These are phyloP conservation scores for Termitomyces sp. DNA, from an alignment of 768 basidiomycete genomes.

Conservation along the genomic window DNA sequence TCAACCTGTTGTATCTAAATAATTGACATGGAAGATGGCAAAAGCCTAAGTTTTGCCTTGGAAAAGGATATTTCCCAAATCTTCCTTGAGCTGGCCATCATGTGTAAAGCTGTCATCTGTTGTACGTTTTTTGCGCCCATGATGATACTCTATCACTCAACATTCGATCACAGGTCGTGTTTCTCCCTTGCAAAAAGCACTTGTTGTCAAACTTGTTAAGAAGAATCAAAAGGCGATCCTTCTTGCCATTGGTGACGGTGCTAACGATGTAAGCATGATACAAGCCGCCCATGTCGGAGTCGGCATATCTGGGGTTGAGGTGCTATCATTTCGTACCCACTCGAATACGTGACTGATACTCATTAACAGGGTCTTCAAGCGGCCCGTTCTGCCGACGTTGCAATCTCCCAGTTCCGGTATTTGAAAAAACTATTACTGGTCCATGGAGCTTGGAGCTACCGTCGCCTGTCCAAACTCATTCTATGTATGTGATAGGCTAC, in stretches of 20 bases:
- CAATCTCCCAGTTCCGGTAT: slow-evolving; percentile 96
- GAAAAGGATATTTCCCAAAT: slow-evolving; percentile 88
- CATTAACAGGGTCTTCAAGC: slow-evolving; percentile 84
- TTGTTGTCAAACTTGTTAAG: slow-evolving; percentile 98
- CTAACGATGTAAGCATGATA: slow-evolving; percentile 99
- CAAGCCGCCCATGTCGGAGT: slow-evolving; percentile 98
- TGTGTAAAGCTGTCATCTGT: slow-evolving; percentile 99
- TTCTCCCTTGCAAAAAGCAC: slow-evolving; percentile 94
- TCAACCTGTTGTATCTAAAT: slow-evolving; percentile 4
- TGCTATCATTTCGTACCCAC: slow-evolving; percentile 20
- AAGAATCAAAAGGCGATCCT: slow-evolving; percentile 90
- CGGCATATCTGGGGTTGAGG: slow-evolving; percentile 97
- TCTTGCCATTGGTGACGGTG: slow-evolving; percentile 97
- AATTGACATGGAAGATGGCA: slow-evolving; percentile 62
- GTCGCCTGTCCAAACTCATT: slow-evolving; percentile 89
- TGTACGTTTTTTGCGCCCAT: slow-evolving; percentile 47
- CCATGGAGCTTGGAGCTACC: slow-evolving; percentile 98
- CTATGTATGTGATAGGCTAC: slow-evolving; percentile 60
- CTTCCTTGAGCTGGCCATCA: slow-evolving; percentile 91
- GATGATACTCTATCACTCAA: slow-evolving; percentile 1
- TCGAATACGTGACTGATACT: not conserved
- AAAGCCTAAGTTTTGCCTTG: slow-evolving; percentile 87
- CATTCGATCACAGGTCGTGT: slow-evolving; percentile 66
- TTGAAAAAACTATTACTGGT: slow-evolving; percentile 93
- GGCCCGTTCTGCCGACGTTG: slow-evolving; percentile 93